These are phyloP conservation scores for Prunus fruticosa DNA, from an alignment of 306 rosid species.

Conservation along the genomic window DNA sequence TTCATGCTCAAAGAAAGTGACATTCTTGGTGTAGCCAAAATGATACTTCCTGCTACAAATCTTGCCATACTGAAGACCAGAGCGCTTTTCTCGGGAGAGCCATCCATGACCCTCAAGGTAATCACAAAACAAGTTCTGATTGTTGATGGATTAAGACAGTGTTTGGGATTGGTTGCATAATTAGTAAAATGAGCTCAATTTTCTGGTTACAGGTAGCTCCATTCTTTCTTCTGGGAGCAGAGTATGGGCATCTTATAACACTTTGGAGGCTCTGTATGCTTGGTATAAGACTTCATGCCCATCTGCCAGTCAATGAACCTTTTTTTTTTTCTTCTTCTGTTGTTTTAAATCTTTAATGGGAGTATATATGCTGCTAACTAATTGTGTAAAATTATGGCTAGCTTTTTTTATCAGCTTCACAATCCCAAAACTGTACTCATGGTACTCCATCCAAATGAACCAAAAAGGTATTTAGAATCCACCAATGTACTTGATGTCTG, in stretches of 20 bases:
- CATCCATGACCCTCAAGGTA: slow-evolving; percentile 87
- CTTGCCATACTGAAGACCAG: slow-evolving; percentile 57
- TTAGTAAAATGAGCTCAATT: slow-evolving; percentile 5
- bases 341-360: not conserved
- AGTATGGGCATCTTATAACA: slow-evolving; percentile 80
- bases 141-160: not conserved
- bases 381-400: slow-evolving; percentile 24
- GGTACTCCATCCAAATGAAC: slow-evolving; percentile 57
- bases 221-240: slow-evolving; percentile 75
- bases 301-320: not conserved
- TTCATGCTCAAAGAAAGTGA: slow-evolving; percentile 68
- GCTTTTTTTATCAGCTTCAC: slow-evolving; percentile 75
- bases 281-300: slow-evolving; percentile 37
- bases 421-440: slow-evolving; percentile 72
- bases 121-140: not conserved
- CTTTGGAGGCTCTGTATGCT: slow-evolving; percentile 69
- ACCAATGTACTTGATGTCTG: not conserved
- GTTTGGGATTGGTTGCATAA: slow-evolving; percentile 15
- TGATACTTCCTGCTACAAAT: slow-evolving; percentile 64
- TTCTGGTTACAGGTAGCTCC: slow-evolving; percentile 61
- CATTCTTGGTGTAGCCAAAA: slow-evolving; percentile 54
- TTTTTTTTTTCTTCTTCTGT: slow-evolving; percentile 7
- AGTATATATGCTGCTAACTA: not conserved
- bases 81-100: slow-evolving; percentile 74
- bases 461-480: slow-evolving; percentile 45